Evolutionary conservation across 2,329 filamentous ascomycete species (phyloP).

Genomic region (Orbilia brochopaga): DNA sequence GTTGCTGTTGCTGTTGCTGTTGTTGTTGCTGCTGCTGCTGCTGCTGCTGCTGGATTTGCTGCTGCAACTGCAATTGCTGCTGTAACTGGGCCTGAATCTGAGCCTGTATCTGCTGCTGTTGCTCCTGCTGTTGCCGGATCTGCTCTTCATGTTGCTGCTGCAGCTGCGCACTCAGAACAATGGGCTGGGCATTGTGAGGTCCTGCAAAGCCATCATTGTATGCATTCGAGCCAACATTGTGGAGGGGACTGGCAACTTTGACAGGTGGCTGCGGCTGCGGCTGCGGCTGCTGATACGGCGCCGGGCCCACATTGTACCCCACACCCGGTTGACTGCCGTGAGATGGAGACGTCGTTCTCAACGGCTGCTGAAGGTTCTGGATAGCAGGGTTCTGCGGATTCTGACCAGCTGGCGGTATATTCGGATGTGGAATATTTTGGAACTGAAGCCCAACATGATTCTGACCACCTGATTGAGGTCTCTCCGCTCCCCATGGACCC

Average conservation of each 20-base stretch:
- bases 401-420: slow-evolving; percentile 18
- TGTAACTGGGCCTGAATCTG: neutral
- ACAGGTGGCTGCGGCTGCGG: slow-evolving; percentile 13
- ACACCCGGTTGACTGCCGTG: slow-evolving; percentile 21
- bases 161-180: slow-evolving; percentile 31
- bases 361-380: slow-evolving; percentile 36
- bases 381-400: slow-evolving; percentile 33
- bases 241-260: slow-evolving; percentile 18
- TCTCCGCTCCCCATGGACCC: slow-evolving; percentile 27
- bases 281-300: slow-evolving; percentile 36
- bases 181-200: slow-evolving; percentile 21
- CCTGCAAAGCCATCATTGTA: slow-evolving; percentile 16
- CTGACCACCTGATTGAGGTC: slow-evolving; percentile 41
- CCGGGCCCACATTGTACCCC: slow-evolving; percentile 20
- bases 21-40: slow-evolving; percentile 6
- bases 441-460: slow-evolving; percentile 28
- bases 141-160: slow-evolving; percentile 43
- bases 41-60: slow-evolving; percentile 29
- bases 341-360: slow-evolving; percentile 33
- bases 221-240: neutral
- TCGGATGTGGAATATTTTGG: slow-evolving; percentile 29
- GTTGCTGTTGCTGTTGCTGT: slow-evolving; percentile 15
- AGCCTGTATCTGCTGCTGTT: slow-evolving; percentile 13
- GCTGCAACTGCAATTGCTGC: slow-evolving; percentile 8
- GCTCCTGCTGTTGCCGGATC: slow-evolving; percentile 32